These are phyloP conservation scores for Picocystis sp. DNA, from an alignment of 163 green algal genomes.

Conservation along the genomic window DNA sequence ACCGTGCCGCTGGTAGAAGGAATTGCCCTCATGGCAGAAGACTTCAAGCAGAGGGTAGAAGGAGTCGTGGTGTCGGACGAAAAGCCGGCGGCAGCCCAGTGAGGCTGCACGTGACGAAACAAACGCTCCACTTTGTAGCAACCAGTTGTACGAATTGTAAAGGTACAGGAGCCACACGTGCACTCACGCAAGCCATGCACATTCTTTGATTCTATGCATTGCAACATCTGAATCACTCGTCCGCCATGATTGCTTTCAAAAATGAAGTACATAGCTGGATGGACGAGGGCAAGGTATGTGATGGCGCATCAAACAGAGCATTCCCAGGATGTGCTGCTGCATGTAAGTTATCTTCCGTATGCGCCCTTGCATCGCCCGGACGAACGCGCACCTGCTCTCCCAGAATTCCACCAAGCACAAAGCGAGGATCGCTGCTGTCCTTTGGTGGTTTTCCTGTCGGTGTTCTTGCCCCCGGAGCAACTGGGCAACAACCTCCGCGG, in stretches of 20 bases:
- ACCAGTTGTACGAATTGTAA: too few relatives aligned
- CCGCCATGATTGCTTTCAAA: conserved; percentile 16
- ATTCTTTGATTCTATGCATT: too few relatives aligned
- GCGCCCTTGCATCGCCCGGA: neutral
- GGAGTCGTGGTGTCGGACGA: too few relatives aligned
- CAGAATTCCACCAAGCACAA: conserved; percentile 11
- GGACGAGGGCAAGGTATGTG: conserved; percentile 40
- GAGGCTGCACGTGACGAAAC: too few relatives aligned
- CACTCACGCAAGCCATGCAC: too few relatives aligned
- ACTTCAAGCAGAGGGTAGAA: conserved; percentile 51
- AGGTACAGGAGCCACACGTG: too few relatives aligned
- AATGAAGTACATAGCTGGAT: conserved; percentile 28
- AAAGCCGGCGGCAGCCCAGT: too few relatives aligned
- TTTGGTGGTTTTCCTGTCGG: neutral
- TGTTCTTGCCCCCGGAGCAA: neutral
- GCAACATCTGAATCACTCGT: too few relatives aligned
- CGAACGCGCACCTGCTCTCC: conserved; percentile 2
- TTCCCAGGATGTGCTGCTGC: conserved; percentile 10
- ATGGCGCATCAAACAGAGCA: conserved; percentile 45
- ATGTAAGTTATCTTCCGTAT: conserved; percentile 4
- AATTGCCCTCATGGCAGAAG: conserved; percentile 75
- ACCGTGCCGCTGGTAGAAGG: conserved; percentile 67
- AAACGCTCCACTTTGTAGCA: too few relatives aligned
- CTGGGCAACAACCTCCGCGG: neutral
- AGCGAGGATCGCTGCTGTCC: neutral